Conservation (phyloP, 345 rosid genomes). For the Eucalyptus cloeziana region DNA sequence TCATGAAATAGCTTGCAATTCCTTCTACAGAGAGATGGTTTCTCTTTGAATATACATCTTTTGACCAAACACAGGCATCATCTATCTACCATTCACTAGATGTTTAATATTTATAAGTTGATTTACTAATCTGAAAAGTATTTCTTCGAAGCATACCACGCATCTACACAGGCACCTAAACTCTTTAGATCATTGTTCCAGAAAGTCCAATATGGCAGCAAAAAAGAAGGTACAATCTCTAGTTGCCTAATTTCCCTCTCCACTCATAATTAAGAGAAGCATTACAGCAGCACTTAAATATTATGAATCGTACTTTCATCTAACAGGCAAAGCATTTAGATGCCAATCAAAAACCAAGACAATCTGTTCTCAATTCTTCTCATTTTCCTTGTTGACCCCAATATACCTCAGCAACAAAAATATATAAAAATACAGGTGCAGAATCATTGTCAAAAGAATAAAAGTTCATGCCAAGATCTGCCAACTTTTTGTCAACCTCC, state of each 20-base stretch:
- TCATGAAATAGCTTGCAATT: too few relatives aligned
- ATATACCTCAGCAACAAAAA: too few relatives aligned
- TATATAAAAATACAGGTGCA: too few relatives aligned
- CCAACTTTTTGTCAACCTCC: too few relatives aligned
- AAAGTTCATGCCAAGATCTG: too few relatives aligned
- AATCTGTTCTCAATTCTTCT: too few relatives aligned
- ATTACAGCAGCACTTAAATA: not conserved
- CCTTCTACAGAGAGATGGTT: too few relatives aligned
- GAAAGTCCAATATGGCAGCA: not conserved
- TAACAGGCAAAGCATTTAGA: not conserved
- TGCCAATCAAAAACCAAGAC: not conserved
- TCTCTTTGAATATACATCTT: not conserved
- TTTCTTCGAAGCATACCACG: not conserved
- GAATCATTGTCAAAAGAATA: too few relatives aligned
- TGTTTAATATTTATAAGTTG: not conserved
- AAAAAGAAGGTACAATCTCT: not conserved
- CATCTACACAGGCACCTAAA: not conserved
- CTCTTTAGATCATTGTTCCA: not conserved
- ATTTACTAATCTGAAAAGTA: too few relatives aligned
- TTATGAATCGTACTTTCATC: not conserved
- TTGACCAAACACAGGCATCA: not conserved
- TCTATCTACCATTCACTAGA: not conserved
- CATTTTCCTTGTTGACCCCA: too few relatives aligned
- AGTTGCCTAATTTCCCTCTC: not conserved
- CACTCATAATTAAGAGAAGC: not conserved